A percentile compares a stretch with the other conserved stretches of the same genome.
These are phyloP conservation scores for Adansonia digitata DNA, from an alignment of 345 rosid genomes.

Conservation along the genomic window DNA sequence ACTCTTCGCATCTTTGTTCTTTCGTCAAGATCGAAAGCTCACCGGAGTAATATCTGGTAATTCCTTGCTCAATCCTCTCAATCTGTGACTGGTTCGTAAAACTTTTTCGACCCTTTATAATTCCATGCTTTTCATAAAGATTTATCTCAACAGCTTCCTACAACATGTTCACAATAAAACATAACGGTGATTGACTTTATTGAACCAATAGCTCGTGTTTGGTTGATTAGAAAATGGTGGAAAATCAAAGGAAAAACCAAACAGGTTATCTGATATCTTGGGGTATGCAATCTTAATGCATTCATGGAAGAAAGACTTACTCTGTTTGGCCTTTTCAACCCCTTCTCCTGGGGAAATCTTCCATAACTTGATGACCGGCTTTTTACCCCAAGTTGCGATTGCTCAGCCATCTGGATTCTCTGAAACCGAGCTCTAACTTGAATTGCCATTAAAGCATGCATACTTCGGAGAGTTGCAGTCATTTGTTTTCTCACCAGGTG, in stretches of 20 bases:
- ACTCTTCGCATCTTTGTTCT: conserved; percentile 28
- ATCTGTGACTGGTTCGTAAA: conserved; percentile 25
- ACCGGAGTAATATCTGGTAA: conserved; percentile 28
- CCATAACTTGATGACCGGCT: conserved; percentile 23
- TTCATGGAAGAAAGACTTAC: conserved; percentile 19
- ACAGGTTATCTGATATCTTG: too few relatives aligned
- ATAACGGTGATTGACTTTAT: background rate
- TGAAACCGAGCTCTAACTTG: conserved; percentile 61
- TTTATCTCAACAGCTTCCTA: conserved; percentile 28
- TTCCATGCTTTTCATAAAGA: conserved; percentile 17
- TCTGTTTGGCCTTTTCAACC: conserved; percentile 12
- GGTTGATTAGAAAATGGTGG: background rate
- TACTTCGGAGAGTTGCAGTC: conserved; percentile 39
- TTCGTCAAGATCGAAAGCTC: conserved; percentile 25
- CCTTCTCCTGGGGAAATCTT: conserved; percentile 16
- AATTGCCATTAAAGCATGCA: conserved; percentile 58
- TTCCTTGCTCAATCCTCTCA: conserved; percentile 7
- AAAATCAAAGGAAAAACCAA: background rate
- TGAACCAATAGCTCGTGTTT: background rate
- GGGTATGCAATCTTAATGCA: too few relatives aligned
- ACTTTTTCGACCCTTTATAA: conserved; percentile 21
- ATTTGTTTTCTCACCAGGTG: conserved; percentile 57
- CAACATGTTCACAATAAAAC: too few relatives aligned
- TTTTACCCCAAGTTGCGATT: conserved; percentile 16
- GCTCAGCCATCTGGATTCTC: conserved; percentile 48